These are phyloP conservation scores for Leucogyrophana mollusca DNA, from an alignment of 768 basidiomycete species.

Conservation along the genomic window DNA sequence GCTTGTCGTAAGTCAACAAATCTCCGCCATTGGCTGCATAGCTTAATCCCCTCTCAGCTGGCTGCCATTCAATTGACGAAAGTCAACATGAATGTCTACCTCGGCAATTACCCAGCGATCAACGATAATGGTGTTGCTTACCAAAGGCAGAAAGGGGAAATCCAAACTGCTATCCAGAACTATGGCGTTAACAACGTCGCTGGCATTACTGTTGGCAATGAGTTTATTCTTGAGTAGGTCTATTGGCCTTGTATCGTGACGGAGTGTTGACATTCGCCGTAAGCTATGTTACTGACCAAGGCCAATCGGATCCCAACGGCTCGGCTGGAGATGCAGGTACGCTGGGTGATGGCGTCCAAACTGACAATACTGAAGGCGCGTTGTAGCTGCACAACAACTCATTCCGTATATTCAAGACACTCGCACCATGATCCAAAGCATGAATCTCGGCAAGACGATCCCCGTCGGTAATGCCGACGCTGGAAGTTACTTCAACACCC, in stretches of 20 bases:
- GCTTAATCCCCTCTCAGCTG: slow-evolving; percentile 38
- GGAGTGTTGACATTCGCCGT: not conserved
- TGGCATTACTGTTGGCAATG: slow-evolving; percentile 91
- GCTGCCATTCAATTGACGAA: slow-evolving; percentile 91
- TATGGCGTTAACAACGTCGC: slow-evolving; percentile 76
- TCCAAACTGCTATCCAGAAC: slow-evolving; percentile 65
- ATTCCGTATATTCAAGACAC: slow-evolving; percentile 69
- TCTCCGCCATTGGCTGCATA: not conserved
- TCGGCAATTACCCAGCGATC: slow-evolving; percentile 66
- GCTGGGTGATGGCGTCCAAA: not conserved
- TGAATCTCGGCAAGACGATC: slow-evolving; percentile 61
- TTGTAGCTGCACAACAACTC: slow-evolving; percentile 57
- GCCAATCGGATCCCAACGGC: slow-evolving; percentile 54
- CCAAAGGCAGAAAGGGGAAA: slow-evolving; percentile 63
- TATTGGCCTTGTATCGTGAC: slow-evolving; percentile 1
- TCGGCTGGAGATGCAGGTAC: slow-evolving; percentile 47
- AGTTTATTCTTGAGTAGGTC: slow-evolving; percentile 77
- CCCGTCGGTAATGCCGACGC: slow-evolving; percentile 83
- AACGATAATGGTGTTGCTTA: slow-evolving; percentile 72
- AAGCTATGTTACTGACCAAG: slow-evolving; percentile 59
- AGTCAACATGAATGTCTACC: slow-evolving; percentile 78
- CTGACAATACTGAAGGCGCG: not conserved
- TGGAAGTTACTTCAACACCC: slow-evolving; percentile 77
- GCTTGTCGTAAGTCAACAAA: slow-evolving; percentile 51
- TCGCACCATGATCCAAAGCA: slow-evolving; percentile 45